Evolutionary conservation across 139 green algal genomes (phyloP), one percentile per base, ranked within the genome.

Genomic region (Chlamydomonas incerta): DNA sequence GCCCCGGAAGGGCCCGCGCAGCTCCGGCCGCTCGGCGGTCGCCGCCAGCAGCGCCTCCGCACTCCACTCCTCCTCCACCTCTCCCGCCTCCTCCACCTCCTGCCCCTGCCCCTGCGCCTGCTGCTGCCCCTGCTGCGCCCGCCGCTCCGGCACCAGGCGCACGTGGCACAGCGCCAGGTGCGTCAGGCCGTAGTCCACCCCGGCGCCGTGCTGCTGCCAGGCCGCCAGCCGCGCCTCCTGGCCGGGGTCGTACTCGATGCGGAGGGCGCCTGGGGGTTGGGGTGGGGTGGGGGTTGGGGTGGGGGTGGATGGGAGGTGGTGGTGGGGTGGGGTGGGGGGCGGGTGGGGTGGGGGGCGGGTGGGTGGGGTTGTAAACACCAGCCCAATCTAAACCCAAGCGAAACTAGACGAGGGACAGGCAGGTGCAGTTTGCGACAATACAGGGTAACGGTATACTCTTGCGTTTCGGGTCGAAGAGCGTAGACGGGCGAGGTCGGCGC

Each of bases 121-220:
- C 24, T 28, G 18, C 0, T 13, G 28, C 31, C 6, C 1, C 74
- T 57, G n/a, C 31, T 28, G 10, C 52, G 33, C 72, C 57, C 3
- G 57, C 52, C 15, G 52, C 63, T 68, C 52, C 8, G 20, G 57
- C 63, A 31, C 60, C 63, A 83, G 28, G 8, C 13, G 35, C 63
- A 83, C 63, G 63, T 83, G 77, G 41, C 77, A 83, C 29, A 31
- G 17, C 21, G 77, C 77, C 37, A 83, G 10, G 47, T 74, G 63
- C 21, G 74, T 6, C 23, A 24, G 28, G 34, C 23, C 34, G 20
- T 83, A 20, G 29, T 41, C 62, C 10, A 65, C 37, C 6, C 41
- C n/a, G n/a, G n/a, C n/a, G n/a, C n/a, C n/a, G n/a, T n/a, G n/a
- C n/a, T n/a, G n/a, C 57, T 57, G 74, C 55, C 55, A 82, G 1